phyloP scores from a whole-genome alignment of 169 alveolate species.

The Eimeria falciformis region DNA sequence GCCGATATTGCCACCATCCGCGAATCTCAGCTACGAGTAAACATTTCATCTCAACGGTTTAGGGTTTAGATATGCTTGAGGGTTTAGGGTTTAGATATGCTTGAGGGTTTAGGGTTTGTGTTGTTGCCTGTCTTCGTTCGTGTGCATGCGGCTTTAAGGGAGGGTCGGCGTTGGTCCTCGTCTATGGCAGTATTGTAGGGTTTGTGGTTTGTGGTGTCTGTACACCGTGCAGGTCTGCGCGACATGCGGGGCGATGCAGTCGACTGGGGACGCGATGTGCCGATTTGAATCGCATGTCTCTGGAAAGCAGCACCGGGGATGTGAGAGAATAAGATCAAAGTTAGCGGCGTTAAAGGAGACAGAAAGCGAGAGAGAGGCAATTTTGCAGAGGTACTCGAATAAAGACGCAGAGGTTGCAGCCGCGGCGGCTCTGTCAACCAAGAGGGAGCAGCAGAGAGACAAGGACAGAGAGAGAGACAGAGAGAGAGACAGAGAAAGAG shows the following conservation, averaged over 20 bases:
- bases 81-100: conserved; percentile 26
- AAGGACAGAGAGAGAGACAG: conserved; percentile 13
- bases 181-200: background rate
- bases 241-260: conserved; percentile 85
- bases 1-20: conserved; percentile 74
- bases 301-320: conserved; percentile 86
- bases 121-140: background rate
- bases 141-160: background rate
- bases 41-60: background rate
- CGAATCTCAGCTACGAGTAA: conserved; percentile 73
- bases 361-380: conserved; percentile 29
- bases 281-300: conserved; percentile 82
- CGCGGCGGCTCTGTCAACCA: background rate
- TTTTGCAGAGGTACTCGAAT: background rate
- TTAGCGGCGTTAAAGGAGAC: conserved; percentile 70
- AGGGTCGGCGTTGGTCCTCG: conserved; percentile 1
- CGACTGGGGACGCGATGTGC: conserved; percentile 82
- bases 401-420: conserved; percentile 51
- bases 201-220: conserved; percentile 31
- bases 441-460: conserved; percentile 8
- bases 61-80: conserved; percentile 3
- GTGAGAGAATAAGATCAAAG: conserved; percentile 58
- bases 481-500: conserved; percentile 18
- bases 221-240: conserved; percentile 80
- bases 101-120: conserved; percentile 4